A percentile compares a stretch with the other conserved stretches of the same genome.
Evolutionary conservation across 306 rosid species (phyloP).

Genomic region (Fragaria ananassa): DNA sequence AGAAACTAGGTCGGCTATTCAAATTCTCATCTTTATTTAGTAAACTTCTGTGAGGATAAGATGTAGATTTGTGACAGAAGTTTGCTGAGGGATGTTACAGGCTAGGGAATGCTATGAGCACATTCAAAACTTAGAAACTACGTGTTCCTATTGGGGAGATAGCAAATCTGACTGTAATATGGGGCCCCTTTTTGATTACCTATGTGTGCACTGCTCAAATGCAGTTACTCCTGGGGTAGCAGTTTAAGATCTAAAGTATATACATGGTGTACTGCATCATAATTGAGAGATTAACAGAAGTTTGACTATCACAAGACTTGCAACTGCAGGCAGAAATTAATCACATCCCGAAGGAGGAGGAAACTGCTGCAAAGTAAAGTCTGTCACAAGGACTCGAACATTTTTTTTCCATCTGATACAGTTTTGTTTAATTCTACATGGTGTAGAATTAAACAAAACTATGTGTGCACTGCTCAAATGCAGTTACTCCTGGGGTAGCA

Average conservation of each 20-base stretch:
- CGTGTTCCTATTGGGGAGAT: not conserved
- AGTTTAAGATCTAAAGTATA: not conserved
- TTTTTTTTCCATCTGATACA: not conserved
- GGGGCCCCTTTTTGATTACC: not conserved
- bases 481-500: slow-evolving; percentile 12
- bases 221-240: slow-evolving; percentile 12
- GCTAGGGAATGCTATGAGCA: not conserved
- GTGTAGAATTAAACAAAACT: too few species aligned
- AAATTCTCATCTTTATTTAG: slow-evolving; percentile 13
- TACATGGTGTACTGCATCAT: not conserved
- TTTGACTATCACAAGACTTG: not conserved
- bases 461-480: slow-evolving; percentile 7
- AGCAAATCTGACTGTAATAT: not conserved
- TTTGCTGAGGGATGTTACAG: slow-evolving; percentile 3
- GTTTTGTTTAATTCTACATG: not conserved
- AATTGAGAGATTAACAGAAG: not conserved
- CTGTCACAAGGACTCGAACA: not conserved
- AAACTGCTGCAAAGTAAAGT: not conserved
- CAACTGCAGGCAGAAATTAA: not conserved
- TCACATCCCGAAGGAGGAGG: not conserved
- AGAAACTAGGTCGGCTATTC: slow-evolving; percentile 1
- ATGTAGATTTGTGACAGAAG: not conserved
- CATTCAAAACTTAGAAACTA: not conserved
- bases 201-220: slow-evolving; percentile 6
- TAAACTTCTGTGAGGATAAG: not conserved